Percentiles rank a stretch among this genome's conserved stretches.
These are phyloP conservation scores for Hemerocallis citrina DNA, from an alignment of 106 monocot species.

Conservation along the genomic window DNA sequence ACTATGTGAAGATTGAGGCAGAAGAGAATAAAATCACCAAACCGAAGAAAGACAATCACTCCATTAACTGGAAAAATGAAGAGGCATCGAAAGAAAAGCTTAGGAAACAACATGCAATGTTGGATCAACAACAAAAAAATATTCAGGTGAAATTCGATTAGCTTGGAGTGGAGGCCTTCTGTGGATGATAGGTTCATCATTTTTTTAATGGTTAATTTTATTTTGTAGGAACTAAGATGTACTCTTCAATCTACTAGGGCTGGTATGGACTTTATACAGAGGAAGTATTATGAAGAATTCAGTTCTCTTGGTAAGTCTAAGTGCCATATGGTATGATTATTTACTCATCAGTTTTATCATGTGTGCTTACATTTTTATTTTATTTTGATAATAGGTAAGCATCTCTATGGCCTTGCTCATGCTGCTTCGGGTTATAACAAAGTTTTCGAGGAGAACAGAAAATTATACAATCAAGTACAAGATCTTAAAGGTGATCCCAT, in stretches of 20 bases:
- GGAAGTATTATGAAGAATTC: conserved; percentile 49
- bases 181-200: not conserved
- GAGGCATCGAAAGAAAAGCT: conserved; percentile 19
- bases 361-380: not conserved
- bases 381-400: conserved; percentile 34
- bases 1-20: conserved; percentile 21
- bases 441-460: conserved; percentile 89
- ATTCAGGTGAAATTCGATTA: conserved; percentile 42
- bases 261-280: conserved; percentile 51
- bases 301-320: conserved; percentile 45
- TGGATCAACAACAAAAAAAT: conserved; percentile 56
- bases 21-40: conserved; percentile 5
- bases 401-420: conserved; percentile 39
- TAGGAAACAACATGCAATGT: conserved; percentile 21
- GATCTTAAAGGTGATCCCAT: conserved; percentile 70
- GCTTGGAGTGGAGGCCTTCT: not conserved
- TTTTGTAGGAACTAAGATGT: conserved; percentile 49
- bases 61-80: conserved; percentile 11
- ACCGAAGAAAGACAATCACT: conserved; percentile 6
- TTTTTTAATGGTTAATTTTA: not conserved
- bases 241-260: conserved; percentile 36
- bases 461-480: conserved; percentile 90
- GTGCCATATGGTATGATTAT: not conserved
- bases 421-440: conserved; percentile 81
- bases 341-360: not conserved